Evolutionary conservation across 2,329 filamentous ascomycete genomes (phyloP), one percentile per base, ranked within the genome.

Genomic region (Fusarium sp.): DNA sequence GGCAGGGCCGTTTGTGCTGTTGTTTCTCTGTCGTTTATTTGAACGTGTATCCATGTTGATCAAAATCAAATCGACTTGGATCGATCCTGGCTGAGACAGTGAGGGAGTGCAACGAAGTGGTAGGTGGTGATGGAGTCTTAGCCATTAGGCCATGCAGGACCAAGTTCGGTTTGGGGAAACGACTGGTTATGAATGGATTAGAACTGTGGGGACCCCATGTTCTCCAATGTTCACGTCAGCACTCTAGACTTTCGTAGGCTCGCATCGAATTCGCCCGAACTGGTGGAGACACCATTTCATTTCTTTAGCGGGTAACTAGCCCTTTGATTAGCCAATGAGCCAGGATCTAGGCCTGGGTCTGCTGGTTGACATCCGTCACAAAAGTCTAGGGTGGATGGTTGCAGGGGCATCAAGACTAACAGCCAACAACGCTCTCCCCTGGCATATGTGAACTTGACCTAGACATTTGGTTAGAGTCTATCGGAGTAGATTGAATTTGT

Each of bases 211-310:
- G 14, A 27, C 43, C 43, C 43, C 14, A 47, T 9, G 43, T 9
- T 9, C 43, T 12, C 40, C 11, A 22, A 45, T 22, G 20, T 45
- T 25, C 12, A 47, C 12, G 20, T 25, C 20, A 47, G 20, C 43
- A 6, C 15, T 47, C 43, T 17, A 17, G 22, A 27, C 43, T 27
- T 8, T 17, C 22, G 22, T 15, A 25, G 15, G 8, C 22, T 17
- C 43, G 43, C 43, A 25, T 47, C 15, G 22, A 47, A 47, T 47
- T 47, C 22, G 8, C 43, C 43, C 43, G 43, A 47, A 27, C 43
- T 47, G 22, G 43, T 47, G 43, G 43, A 47, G 43, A 47, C 43
- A 4, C 43, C 43, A 4, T 47, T 15, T 47, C 43, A 6, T 8
- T 27, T 27, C 43, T 47, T 14, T 25, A 25, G 22, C 14, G 14